phyloP scores from a whole-genome alignment of 441 rosid species.

The Jatropha podagrica region DNA sequence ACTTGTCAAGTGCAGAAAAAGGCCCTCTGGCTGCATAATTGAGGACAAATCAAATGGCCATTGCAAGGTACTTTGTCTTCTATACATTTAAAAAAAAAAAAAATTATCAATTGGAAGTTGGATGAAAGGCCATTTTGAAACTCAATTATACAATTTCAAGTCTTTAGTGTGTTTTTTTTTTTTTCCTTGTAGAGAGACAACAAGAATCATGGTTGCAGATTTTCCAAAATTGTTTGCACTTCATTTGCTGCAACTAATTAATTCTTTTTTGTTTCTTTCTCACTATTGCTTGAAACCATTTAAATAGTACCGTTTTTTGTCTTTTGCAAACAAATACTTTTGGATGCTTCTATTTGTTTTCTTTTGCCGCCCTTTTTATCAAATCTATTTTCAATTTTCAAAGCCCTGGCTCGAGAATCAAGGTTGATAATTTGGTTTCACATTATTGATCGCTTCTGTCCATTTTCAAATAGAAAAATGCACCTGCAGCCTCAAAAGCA shows the following conservation, averaged over 20 bases:
- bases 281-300: not conserved
- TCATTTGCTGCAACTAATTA: not conserved
- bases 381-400: too few species aligned
- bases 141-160: too few species aligned
- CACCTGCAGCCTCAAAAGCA: too few species aligned
- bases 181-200: not conserved
- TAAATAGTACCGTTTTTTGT: not conserved
- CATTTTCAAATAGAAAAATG: not conserved
- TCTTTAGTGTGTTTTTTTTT: too few species aligned
- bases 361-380: too few species aligned
- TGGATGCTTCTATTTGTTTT: not conserved
- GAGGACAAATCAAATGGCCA: conserved; percentile 92
- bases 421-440: not conserved
- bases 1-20: conserved; percentile 74
- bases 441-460: not conserved
- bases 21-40: conserved; percentile 94
- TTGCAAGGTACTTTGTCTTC: conserved; percentile 55
- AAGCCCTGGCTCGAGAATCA: not conserved
- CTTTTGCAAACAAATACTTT: not conserved
- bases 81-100: not conserved
- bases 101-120: too few species aligned
- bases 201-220: not conserved
- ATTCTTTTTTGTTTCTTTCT: not conserved
- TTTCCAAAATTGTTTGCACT: too few species aligned
- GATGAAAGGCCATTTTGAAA: too few species aligned